Evolutionary conservation across 2,329 filamentous ascomycete genomes (phyloP).

Genomic region (Trichoderma asperellum): DNA sequence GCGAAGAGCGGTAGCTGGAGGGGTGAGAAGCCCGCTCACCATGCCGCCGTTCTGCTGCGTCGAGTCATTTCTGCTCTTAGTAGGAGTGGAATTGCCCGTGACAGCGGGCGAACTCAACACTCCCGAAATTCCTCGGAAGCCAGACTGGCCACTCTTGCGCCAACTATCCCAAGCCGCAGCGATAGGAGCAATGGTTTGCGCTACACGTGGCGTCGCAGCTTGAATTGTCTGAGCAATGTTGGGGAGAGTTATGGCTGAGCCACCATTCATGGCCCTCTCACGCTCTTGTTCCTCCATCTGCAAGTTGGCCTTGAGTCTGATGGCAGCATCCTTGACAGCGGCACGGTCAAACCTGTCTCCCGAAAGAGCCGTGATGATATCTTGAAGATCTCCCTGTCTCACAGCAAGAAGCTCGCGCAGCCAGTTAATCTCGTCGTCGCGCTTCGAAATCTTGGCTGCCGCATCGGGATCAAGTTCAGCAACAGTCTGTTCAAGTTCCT

Average conservation of each 20-base stretch:
- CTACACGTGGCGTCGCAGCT: slow-evolving; percentile 79
- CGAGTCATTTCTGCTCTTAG: slow-evolving; percentile 59
- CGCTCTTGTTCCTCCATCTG: slow-evolving; percentile 98
- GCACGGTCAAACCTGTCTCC: slow-evolving; percentile 76
- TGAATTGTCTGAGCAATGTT: slow-evolving; percentile 79
- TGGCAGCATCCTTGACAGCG: slow-evolving; percentile 84
- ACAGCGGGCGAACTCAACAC: slow-evolving; percentile 50
- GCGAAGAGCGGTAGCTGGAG: slow-evolving; percentile 76
- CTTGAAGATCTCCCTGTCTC: slow-evolving; percentile 86
- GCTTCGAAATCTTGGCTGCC: slow-evolving; percentile 81
- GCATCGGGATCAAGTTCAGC: slow-evolving; percentile 74
- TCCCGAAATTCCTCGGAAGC: slow-evolving; percentile 54
- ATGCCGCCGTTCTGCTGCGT: slow-evolving; percentile 61
- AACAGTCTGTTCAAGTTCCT: slow-evolving; percentile 77
- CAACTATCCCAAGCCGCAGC: slow-evolving; percentile 97
- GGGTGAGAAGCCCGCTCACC: slow-evolving; percentile 82
- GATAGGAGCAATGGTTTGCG: slow-evolving; percentile 74
- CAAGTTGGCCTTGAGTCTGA: slow-evolving; percentile 88
- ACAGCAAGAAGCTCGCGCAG: slow-evolving; percentile 90
- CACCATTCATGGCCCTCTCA: slow-evolving; percentile 77
- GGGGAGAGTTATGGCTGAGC: slow-evolving; percentile 68
- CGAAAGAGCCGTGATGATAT: slow-evolving; percentile 81
- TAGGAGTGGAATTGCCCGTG: slow-evolving; percentile 59
- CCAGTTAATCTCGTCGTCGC: slow-evolving; percentile 93
- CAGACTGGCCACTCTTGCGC: slow-evolving; percentile 69